Base-by-base conservation (phyloP, 148 eudicot genomes). In the Salicornia ramosissima region DNA sequence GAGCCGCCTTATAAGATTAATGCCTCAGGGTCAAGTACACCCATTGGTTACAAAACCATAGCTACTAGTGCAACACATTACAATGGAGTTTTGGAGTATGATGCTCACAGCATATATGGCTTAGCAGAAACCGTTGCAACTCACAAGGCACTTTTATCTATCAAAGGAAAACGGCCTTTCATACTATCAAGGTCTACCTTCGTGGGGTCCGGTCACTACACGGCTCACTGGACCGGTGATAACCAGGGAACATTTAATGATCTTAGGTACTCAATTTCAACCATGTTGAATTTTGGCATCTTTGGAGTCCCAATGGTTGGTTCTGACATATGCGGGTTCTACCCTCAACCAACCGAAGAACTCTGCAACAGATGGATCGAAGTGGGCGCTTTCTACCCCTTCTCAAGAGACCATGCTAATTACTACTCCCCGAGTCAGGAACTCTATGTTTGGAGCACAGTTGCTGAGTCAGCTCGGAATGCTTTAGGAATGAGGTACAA, bases 271-370 rank as follows among this genome's bases (percentile, higher is more conserved):
- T 88, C 98, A 1, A 93, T 93, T 52, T 90, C 96, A 0, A 93
- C 98, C 9, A 81, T 93, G 84, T 70, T 93, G 43, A 90, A 93
- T 68, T 93, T 93, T 25, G 98, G 98, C 3, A 80, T 93, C 52
- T 93, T 93, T 64, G 98, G 98, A 5, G 82, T 93, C 49, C 98
- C 98, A 2, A 93, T 93, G 98, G 97, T 93, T 30, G 98, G 98
- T 47, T 79, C 98, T 5, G 98, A 93, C 73, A 93, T 93, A 49
- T 93, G 98, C 55, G 98, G 98, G 36, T 93, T 93, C 73, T 93
- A 90, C 68, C 98, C 96, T 6, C 83, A 84, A 58, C 92, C 98
- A 1, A 90, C 95, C 0, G 98, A 93, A 71, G 98, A 93, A 73
- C 92, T 93, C 3, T 93, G 98, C 81, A 93, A 90, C 72, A 90